Conservation (phyloP, 805 yeast species). For the Wilhelminamyces savonicus region DNA sequence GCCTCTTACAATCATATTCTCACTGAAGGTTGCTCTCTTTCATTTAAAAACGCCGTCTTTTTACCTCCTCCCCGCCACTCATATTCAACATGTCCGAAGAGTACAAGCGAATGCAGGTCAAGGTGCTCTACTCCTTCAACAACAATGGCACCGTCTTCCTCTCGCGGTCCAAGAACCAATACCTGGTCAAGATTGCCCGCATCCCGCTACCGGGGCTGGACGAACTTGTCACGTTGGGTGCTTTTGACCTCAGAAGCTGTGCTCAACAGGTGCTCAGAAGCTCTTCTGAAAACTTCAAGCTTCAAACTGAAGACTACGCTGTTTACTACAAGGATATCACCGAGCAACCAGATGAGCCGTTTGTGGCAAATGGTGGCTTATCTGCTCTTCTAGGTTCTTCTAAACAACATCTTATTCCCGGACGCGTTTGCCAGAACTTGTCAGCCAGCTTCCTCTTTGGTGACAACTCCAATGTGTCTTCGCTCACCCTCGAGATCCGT, state of each 20-base stretch:
- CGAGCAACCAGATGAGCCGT: constrained; percentile 44
- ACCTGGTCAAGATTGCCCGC: constrained; percentile 31
- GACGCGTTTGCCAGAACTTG: constrained; percentile 55
- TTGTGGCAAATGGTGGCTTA: constrained; percentile 36
- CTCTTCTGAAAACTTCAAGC: constrained; percentile 38
- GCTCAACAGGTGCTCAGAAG: constrained; percentile 30
- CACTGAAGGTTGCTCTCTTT: too few species aligned
- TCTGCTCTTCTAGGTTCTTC: constrained; percentile 22
- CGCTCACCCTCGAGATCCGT: constrained; percentile 52
- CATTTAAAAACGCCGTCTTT: neutral
- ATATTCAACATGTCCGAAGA: constrained; percentile 1
- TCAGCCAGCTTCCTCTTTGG: constrained; percentile 36
- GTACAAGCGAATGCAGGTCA: constrained; percentile 37
- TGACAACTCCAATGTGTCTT: constrained; percentile 27
- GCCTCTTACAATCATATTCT: too few species aligned
- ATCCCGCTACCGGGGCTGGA: constrained; percentile 24
- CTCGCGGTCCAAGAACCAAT: constrained; percentile 29
- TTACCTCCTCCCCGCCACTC: neutral
- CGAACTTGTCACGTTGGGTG: constrained; percentile 33
- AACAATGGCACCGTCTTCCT: constrained; percentile 36
- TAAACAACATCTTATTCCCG: constrained; percentile 29
- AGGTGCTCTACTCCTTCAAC: constrained; percentile 40
- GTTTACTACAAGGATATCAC: constrained; percentile 42
- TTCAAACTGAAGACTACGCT: constrained; percentile 35
- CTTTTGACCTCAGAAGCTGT: constrained; percentile 34